These are phyloP conservation scores for Neurospora sp. DNA, from an alignment of 495 filamentous ascomycete genomes.

Conservation along the genomic window DNA sequence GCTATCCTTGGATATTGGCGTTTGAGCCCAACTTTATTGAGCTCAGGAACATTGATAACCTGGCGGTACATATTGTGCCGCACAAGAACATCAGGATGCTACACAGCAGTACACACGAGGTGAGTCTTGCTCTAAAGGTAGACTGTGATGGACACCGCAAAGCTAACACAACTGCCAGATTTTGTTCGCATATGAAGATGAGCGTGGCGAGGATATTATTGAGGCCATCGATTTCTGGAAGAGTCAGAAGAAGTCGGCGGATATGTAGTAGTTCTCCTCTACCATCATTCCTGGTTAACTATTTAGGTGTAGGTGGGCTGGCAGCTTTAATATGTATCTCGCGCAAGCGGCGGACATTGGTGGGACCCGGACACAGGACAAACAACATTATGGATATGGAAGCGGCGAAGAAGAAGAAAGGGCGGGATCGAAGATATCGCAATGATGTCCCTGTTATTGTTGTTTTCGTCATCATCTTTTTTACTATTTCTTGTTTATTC, in stretches of 20 bases:
- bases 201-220: conserved; percentile 86
- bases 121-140: conserved; percentile 32
- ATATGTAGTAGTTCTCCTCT: background rate
- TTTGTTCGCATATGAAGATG: conserved; percentile 94
- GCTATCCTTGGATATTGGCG: conserved; percentile 89
- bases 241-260: conserved; percentile 38
- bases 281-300: background rate
- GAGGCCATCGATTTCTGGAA: conserved; percentile 97
- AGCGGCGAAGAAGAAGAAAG: background rate
- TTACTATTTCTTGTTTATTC: background rate
- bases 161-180: conserved; percentile 48
- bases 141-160: background rate
- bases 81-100: conserved; percentile 95
- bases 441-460: background rate
- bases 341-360: background rate
- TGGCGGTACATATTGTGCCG: conserved; percentile 87
- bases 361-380: background rate
- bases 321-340: background rate
- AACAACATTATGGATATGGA: background rate
- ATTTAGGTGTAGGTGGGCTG: background rate
- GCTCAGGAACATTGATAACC: conserved; percentile 86
- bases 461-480: background rate
- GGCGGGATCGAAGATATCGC: background rate
- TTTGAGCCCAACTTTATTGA: conserved; percentile 99
- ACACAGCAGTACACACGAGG: conserved; percentile 92